phyloP scores from a whole-genome alignment of 1,139 yeast species.

The Geotrichum citri-aurantii region DNA sequence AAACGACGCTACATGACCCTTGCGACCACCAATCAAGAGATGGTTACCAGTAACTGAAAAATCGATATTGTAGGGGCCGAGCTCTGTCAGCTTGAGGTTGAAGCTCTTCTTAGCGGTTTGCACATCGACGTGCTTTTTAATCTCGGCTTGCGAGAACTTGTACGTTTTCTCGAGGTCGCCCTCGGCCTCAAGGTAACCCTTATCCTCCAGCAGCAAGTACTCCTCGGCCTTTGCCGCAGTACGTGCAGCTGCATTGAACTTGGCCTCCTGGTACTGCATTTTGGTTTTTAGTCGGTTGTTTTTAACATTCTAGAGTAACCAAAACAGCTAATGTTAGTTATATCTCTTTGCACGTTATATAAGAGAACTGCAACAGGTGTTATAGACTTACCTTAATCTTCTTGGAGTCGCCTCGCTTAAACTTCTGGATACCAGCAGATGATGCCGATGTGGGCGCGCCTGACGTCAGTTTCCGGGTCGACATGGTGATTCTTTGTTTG shows the following conservation, averaged over 20 bases:
- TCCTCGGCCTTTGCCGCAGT: slow-evolving; percentile 79
- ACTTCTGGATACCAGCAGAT: slow-evolving; percentile 12
- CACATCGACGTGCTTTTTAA: slow-evolving; percentile 70
- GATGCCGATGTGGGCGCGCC: slow-evolving; percentile 1
- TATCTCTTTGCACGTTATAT: background rate
- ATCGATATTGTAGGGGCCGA: slow-evolving; percentile 82
- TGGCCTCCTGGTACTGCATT: slow-evolving; percentile 60
- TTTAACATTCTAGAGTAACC: slow-evolving; percentile 30
- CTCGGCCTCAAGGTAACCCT: slow-evolving; percentile 86
- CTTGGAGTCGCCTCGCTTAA: slow-evolving; percentile 11
- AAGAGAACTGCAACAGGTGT: background rate
- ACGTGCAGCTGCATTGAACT: slow-evolving; percentile 69
- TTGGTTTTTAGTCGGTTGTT: slow-evolving; percentile 62
- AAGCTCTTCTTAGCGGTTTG: slow-evolving; percentile 66
- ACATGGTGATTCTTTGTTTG: slow-evolving; percentile 2
- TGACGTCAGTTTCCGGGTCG: slow-evolving; percentile 11
- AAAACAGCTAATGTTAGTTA: background rate
- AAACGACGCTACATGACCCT: slow-evolving; percentile 93
- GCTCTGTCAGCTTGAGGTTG: slow-evolving; percentile 63
- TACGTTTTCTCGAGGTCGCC: slow-evolving; percentile 84
- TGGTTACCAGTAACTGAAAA: slow-evolving; percentile 85
- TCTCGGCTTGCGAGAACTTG: slow-evolving; percentile 77
- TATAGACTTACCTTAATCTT: slow-evolving; percentile 11
- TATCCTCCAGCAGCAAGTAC: slow-evolving; percentile 72
- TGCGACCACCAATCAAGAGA: slow-evolving; percentile 74